These are phyloP conservation scores for Breviolum minutum DNA, from an alignment of 73 alveolate species.

Conservation along the genomic window DNA sequence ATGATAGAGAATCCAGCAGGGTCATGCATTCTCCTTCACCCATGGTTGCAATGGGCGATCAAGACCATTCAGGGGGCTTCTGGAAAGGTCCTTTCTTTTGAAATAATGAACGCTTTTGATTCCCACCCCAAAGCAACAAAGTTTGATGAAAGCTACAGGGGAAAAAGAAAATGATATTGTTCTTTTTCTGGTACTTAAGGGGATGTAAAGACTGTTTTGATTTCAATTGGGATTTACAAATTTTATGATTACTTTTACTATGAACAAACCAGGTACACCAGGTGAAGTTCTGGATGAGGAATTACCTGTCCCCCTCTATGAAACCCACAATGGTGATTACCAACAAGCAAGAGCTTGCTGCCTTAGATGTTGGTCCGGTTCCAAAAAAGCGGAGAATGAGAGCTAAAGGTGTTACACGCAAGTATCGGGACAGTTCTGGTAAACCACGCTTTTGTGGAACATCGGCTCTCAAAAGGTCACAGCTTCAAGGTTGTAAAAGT, in stretches of 20 bases:
- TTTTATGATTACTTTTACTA: neutral
- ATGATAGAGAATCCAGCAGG: neutral
- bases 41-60: neutral
- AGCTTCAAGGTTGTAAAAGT: neutral
- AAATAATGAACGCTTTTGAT: too few relatives aligned
- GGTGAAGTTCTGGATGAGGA: neutral
- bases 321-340: neutral
- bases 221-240: neutral
- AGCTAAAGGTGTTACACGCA: neutral
- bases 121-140: too few relatives aligned
- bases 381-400: neutral
- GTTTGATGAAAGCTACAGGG: neutral
- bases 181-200: too few relatives aligned
- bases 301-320: neutral
- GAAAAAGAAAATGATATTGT: too few relatives aligned
- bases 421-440: neutral
- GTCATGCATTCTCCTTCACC: neutral
- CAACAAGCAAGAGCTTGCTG: neutral
- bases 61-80: neutral
- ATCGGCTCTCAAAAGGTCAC: neutral
- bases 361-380: neutral
- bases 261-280: neutral
- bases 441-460: neutral
- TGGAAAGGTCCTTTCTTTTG: neutral
- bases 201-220: neutral